A percentile compares a stretch with the other conserved stretches of the same genome.
Evolutionary conservation across 345 rosid species (phyloP).

Genomic region (Microthlaspi erraticum): DNA sequence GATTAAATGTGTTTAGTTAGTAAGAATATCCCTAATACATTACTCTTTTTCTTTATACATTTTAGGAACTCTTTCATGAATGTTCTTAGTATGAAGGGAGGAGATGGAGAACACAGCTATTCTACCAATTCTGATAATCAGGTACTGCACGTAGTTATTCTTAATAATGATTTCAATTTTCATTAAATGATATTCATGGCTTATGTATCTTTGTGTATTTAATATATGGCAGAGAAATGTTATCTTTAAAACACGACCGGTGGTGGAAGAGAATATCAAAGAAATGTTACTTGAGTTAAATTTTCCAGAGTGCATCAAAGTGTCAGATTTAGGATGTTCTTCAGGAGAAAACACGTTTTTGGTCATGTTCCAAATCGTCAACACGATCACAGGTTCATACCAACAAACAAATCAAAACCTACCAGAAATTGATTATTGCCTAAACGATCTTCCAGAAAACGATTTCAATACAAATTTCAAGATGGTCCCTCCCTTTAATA

Average conservation of each 20-base stretch:
- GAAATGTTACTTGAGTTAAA: background rate
- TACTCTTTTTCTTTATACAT: background rate
- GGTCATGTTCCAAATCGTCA: background rate
- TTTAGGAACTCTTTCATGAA: background rate
- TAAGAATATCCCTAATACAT: too few species aligned
- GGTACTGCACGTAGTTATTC: background rate
- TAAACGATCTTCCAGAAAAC: conserved; percentile 23
- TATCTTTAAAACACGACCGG: background rate
- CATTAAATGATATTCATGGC: background rate
- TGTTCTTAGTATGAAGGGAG: conserved; percentile 13
- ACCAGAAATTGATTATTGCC: conserved; percentile 29
- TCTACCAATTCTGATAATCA: background rate
- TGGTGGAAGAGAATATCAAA: background rate
- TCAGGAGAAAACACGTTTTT: conserved; percentile 50
- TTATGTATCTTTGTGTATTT: background rate
- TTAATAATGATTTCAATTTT: background rate
- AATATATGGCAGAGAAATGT: background rate
- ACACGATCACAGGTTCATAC: background rate
- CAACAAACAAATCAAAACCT: background rate
- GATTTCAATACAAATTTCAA: conserved; percentile 40
- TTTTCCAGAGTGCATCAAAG: conserved; percentile 11
- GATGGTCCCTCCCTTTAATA: conserved; percentile 9
- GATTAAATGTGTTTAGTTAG: too few species aligned
- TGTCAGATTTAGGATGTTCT: conserved; percentile 52
- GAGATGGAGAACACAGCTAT: conserved; percentile 12